Percentiles rank a stretch among this genome's conserved stretches.
Evolutionary conservation across 2,329 filamentous ascomycete species (phyloP).

Genomic region (Cladosporium sp.): DNA sequence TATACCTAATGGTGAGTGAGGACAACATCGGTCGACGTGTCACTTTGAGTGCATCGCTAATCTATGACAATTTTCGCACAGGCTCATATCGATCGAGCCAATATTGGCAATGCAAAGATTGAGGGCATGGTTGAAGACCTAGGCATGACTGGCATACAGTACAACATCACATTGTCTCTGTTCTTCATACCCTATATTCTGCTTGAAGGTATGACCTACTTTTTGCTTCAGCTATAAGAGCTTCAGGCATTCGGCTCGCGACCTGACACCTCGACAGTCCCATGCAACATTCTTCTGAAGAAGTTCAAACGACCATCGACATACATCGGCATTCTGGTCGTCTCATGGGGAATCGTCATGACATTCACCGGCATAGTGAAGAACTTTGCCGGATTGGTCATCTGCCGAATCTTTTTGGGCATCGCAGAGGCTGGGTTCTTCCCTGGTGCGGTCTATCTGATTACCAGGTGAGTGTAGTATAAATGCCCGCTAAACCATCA

Average conservation of each 20-base stretch:
- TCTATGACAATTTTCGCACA: background rate
- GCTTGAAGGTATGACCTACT: conserved; percentile 27
- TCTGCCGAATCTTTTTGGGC: conserved; percentile 23
- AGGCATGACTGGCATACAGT: conserved; percentile 21
- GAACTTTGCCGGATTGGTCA: conserved; percentile 24
- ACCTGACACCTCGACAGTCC: conserved; percentile 17
- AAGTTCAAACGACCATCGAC: conserved; percentile 23
- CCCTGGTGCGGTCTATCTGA: conserved; percentile 16
- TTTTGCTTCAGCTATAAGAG: conserved; percentile 25
- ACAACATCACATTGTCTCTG: conserved; percentile 36
- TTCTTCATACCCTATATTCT: conserved; percentile 32
- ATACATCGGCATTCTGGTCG: conserved; percentile 24
- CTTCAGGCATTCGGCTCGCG: conserved; percentile 16
- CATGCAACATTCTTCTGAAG: conserved; percentile 29
- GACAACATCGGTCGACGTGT: background rate
- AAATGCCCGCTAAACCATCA: background rate
- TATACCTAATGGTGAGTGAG: background rate
- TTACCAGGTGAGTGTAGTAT: conserved; percentile 7
- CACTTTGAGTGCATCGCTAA: too few species aligned
- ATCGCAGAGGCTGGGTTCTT: conserved; percentile 25
- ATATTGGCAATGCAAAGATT: conserved; percentile 37
- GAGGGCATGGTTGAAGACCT: conserved; percentile 20
- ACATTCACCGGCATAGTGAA: conserved; percentile 27
- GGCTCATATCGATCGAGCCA: conserved; percentile 44
- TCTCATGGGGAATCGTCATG: conserved; percentile 26